Evolutionary conservation across 116 monocot species (phyloP), one percentile per base, ranked within the genome.

Genomic region (Zostera marina): DNA sequence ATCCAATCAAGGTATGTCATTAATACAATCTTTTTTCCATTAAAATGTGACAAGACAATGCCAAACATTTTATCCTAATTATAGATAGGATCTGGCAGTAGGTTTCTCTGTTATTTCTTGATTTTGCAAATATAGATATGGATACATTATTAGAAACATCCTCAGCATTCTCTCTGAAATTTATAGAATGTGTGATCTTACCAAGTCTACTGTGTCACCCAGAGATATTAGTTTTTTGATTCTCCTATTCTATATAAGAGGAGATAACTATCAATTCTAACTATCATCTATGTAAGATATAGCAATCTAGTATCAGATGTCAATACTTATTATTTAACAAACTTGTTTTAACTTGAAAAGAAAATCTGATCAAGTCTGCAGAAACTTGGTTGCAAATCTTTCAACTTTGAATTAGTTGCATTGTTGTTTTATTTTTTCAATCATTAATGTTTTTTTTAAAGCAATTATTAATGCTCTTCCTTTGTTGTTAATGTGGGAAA

Each of bases 1-100:
- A 49, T 41, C 15, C 43, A 65, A 24, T 43, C 82, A 72, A 70
- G 85, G 93, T 88, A 59, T 12, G 14, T 12, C 49, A 21, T 24
- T 55, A 5, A 25, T 15, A 13, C 9, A 22, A 1, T 25, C 11
- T 55, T 8, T 26, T 22, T 5, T 32, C 4, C 26, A 11, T 32
- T 2, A 12, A 9, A 11, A 55, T 55, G 7, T 55, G 13, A 12
- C 4, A 8, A 20, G 20, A 51, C 15, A 51, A 0, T 2, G 19
- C 2, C 15, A 51, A 51, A 32, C 32, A 32, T 32, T 32, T 32
- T 32, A 32, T 0, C 32, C 32, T 51, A 51, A 10, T 9, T 48
- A 19, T 48, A 48, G 17, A 48, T 13, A 47, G 12, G 6, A 51
- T 20, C 20, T 5, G 32, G 32, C 32, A 32, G 32, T 5, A 32